Evolutionary conservation across 2,329 filamentous ascomycete genomes (phyloP).

Genomic region (Xylaria sp.): DNA sequence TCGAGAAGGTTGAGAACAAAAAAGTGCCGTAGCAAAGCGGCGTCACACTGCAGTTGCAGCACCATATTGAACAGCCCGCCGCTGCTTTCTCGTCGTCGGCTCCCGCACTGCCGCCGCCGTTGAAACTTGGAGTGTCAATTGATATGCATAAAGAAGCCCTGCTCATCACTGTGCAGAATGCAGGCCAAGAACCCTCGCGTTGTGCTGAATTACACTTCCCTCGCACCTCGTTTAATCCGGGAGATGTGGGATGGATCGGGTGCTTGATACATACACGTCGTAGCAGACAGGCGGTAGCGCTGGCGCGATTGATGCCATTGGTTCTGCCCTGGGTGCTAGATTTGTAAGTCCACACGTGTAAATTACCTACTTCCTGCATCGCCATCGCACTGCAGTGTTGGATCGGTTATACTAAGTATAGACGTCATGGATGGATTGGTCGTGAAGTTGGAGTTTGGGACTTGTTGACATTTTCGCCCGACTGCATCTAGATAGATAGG

Average conservation of each 20-base stretch:
- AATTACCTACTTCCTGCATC: slow-evolving; percentile 19
- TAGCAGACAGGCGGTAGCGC: slow-evolving; percentile 1
- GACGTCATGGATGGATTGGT: slow-evolving; percentile 8
- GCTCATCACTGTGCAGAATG: slow-evolving; percentile 38
- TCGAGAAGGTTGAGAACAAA: slow-evolving; percentile 46
- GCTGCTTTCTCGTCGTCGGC: slow-evolving; percentile 11
- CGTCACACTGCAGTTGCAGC: slow-evolving; percentile 44
- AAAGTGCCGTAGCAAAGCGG: slow-evolving; percentile 45
- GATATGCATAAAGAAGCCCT: slow-evolving; percentile 42
- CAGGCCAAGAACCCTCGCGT: slow-evolving; percentile 29
- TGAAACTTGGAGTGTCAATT: slow-evolving; percentile 36
- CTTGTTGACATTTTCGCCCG: slow-evolving; percentile 15
- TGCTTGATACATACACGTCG: slow-evolving; percentile 14
- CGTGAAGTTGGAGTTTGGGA: slow-evolving; percentile 19
- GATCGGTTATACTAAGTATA: slow-evolving; percentile 25
- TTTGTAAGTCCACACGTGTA: slow-evolving; percentile 13
- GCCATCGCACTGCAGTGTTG: slow-evolving; percentile 15
- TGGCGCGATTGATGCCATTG: slow-evolving; percentile 30
- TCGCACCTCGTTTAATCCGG: slow-evolving; percentile 23
- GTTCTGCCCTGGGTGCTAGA: slow-evolving; percentile 5
- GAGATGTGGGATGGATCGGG: slow-evolving; percentile 20
- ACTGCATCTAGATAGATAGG: slow-evolving; percentile 3
- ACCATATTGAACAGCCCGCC: not conserved
- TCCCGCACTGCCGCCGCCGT: slow-evolving; percentile 21
- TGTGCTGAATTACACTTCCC: slow-evolving; percentile 20